These are phyloP conservation scores for Globisporangium splendens DNA, from an alignment of 352 stramenopile genomes.

Conservation along the genomic window DNA sequence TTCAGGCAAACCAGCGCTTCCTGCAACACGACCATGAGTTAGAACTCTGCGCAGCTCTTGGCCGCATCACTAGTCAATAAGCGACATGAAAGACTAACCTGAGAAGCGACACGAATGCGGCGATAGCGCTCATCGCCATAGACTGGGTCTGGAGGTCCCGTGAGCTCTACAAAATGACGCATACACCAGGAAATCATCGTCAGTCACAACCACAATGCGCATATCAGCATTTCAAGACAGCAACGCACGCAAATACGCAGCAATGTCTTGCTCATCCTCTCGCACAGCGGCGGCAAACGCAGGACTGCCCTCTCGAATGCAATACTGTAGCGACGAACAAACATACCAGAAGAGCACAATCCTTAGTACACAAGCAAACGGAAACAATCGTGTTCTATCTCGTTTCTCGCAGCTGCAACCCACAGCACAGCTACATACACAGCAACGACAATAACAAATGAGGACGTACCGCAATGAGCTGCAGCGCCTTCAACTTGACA, in stretches of 20 bases:
- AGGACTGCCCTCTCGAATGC: slow-evolving; percentile 61
- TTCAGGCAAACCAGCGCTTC: slow-evolving; percentile 80
- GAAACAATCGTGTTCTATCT: too few relatives aligned
- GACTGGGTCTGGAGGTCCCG: slow-evolving; percentile 66
- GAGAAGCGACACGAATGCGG: slow-evolving; percentile 73
- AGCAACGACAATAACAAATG: neutral
- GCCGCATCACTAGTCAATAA: neutral
- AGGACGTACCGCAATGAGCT: slow-evolving; percentile 73
- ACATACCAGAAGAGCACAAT: too few relatives aligned
- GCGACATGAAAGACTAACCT: slow-evolving; percentile 25
- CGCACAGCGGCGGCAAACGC: slow-evolving; percentile 58
- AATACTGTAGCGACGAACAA: slow-evolving; percentile 46
- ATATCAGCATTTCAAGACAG: neutral
- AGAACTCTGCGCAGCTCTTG: too few relatives aligned
- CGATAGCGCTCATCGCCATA: slow-evolving; percentile 83
- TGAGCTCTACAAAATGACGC: slow-evolving; percentile 48
- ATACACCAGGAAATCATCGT: slow-evolving; percentile 5
- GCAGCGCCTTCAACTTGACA: slow-evolving; percentile 82
- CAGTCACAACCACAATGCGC: slow-evolving; percentile 5
- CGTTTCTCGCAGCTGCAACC: too few relatives aligned
- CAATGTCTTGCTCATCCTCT: slow-evolving; percentile 69
- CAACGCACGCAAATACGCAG: slow-evolving; percentile 64
- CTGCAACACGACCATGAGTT: slow-evolving; percentile 15
- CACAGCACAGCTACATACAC: too few relatives aligned
- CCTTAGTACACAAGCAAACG: neutral